These are phyloP conservation scores for Termitomyces sp. DNA, from an alignment of 768 basidiomycete species.

Conservation along the genomic window DNA sequence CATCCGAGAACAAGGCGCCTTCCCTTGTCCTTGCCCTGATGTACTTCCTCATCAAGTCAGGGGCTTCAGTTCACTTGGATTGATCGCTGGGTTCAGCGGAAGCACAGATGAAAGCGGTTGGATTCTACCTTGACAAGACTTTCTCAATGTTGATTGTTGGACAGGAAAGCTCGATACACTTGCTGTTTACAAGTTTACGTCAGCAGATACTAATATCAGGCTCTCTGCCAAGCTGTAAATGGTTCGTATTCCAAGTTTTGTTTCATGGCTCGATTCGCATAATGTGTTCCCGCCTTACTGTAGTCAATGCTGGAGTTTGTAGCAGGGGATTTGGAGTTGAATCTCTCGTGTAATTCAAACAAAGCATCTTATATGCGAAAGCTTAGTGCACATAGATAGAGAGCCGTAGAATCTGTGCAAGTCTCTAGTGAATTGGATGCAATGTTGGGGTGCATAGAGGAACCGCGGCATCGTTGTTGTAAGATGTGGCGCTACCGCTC, in stretches of 20 bases:
- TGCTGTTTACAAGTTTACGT: conserved; percentile 2
- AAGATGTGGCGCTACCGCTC: no score
- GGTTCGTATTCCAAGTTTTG: neutral
- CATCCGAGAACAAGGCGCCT: neutral
- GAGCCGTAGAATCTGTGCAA: neutral
- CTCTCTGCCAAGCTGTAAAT: neutral
- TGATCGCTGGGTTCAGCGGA: conserved; percentile 5
- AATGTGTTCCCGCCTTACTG: neutral
- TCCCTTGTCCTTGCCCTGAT: neutral
- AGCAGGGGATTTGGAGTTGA: no score
- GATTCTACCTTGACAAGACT: neutral
- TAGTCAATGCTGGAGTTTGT: no score
- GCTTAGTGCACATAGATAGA: neutral
- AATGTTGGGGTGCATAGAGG: no score
- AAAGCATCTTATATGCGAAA: neutral
- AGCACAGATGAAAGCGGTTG: neutral
- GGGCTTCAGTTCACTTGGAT: conserved; percentile 6
- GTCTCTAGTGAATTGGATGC: no score
- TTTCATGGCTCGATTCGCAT: neutral
- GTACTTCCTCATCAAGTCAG: neutral
- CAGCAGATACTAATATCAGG: neutral
- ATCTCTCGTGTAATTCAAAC: neutral
- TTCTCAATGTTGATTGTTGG: neutral
- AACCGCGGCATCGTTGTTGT: no score
- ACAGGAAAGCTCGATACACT: conserved; percentile 4